Evolutionary conservation across 768 basidiomycete genomes (phyloP).

Genomic region (Suillus occidentalis): DNA sequence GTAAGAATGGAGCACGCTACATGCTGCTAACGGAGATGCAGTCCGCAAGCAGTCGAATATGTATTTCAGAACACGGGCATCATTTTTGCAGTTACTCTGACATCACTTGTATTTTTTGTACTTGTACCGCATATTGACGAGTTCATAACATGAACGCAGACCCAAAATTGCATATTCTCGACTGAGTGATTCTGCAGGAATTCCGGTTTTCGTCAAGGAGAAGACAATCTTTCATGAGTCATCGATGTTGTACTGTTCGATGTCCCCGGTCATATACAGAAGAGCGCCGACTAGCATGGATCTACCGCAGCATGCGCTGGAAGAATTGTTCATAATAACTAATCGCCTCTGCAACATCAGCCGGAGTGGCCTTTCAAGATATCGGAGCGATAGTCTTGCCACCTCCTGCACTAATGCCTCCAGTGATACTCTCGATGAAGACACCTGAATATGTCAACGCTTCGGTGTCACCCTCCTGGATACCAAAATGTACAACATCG

Average conservation of each 20-base stretch:
- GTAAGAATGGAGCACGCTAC: not conserved
- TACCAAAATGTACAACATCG: slow-evolving; percentile 58
- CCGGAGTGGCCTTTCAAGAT: not conserved
- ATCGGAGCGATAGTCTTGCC: slow-evolving; percentile 18
- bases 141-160: not conserved
- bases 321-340: slow-evolving; percentile 16
- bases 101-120: not conserved
- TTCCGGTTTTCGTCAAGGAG: slow-evolving; percentile 22
- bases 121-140: not conserved
- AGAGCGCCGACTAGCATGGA: slow-evolving; percentile 38
- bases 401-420: slow-evolving; percentile 39
- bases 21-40: not conserved
- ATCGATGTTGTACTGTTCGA: slow-evolving; percentile 33
- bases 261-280: slow-evolving; percentile 44
- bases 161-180: not conserved
- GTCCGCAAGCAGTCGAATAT: not conserved
- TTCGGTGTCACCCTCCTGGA: slow-evolving; percentile 58
- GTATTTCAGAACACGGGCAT: not conserved
- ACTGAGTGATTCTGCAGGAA: not conserved
- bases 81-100: not conserved
- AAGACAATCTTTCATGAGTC: not conserved
- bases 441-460: slow-evolving; percentile 57
- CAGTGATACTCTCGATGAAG: slow-evolving; percentile 47
- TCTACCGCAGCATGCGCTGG: slow-evolving; percentile 45
- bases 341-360: not conserved